phyloP scores from a whole-genome alignment of 1,139 yeast species.

The Keqinozyma sinolaborantium region DNA sequence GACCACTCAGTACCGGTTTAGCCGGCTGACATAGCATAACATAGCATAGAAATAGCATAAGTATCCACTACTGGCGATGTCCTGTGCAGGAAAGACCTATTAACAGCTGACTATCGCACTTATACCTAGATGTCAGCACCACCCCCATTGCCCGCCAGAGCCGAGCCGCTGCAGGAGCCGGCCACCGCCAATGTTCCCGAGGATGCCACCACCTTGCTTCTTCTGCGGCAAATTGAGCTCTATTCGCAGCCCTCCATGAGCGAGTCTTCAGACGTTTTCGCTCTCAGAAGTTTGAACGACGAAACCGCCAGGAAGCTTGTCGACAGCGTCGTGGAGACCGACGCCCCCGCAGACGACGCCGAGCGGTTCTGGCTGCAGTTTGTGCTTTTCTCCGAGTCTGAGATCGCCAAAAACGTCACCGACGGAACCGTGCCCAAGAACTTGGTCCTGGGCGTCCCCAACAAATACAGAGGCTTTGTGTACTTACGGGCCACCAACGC shows the following conservation, averaged over 20 bases:
- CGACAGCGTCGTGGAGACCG: conserved; percentile 2
- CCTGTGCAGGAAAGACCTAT: too few species aligned
- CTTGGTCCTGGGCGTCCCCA: conserved; percentile 32
- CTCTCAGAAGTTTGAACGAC: conserved; percentile 9
- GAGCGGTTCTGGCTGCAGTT: conserved; percentile 6
- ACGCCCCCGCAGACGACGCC: conserved; percentile 1
- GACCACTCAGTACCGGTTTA: too few species aligned
- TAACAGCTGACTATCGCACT: too few species aligned
- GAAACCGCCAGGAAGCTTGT: conserved; percentile 5
- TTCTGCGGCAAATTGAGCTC: conserved; percentile 30
- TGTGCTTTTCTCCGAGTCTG: conserved; percentile 1
- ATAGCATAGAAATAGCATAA: too few species aligned
- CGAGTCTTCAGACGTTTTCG: conserved; percentile 32
- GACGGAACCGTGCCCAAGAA: conserved; percentile 19
- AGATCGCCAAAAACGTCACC: conserved; percentile 2
- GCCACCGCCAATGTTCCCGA: too few species aligned
- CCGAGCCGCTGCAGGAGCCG: too few species aligned
- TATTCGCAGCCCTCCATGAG: conserved; percentile 32
- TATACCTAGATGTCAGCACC: too few species aligned
- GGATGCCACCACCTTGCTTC: conserved; percentile 24
- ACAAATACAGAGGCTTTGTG: conserved; percentile 22
- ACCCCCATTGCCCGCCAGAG: too few species aligned
- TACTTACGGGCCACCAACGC: conserved; percentile 34
- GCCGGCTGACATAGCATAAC: too few species aligned
- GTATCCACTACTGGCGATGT: too few species aligned